A percentile compares a stretch with the other conserved stretches of the same genome.
Evolutionary conservation across 129 eudicot genomes (phyloP).

Genomic region (Helianthus tuberosus): DNA sequence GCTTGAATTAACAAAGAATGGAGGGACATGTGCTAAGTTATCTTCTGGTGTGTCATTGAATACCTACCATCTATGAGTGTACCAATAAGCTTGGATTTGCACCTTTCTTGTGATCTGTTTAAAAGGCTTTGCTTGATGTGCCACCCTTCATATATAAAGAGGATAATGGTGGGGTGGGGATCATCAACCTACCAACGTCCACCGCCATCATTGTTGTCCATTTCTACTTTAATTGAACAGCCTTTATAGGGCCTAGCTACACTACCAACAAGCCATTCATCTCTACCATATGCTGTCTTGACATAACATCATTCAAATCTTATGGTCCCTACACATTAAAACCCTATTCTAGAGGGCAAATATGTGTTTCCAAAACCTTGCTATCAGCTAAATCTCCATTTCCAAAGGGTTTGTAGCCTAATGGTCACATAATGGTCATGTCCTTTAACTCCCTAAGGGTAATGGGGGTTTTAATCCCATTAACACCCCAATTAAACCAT

Average conservation of each 20-base stretch:
- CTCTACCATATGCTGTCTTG: slow-evolving; percentile 20
- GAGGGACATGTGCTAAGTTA: slow-evolving; percentile 29
- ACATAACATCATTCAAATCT: slow-evolving; percentile 18
- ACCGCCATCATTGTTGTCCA: slow-evolving; percentile 31
- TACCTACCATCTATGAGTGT: slow-evolving; percentile 24
- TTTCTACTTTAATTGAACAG: slow-evolving; percentile 24
- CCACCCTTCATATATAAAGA: slow-evolving; percentile 16
- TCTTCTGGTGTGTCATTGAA: slow-evolving; percentile 30
- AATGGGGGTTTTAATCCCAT: too few relatives aligned
- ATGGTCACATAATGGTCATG: too few relatives aligned
- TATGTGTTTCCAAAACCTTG: slow-evolving; percentile 21
- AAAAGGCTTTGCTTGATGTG: slow-evolving; percentile 22
- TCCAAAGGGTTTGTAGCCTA: too few relatives aligned
- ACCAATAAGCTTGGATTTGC: slow-evolving; percentile 8
- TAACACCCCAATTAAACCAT: too few relatives aligned
- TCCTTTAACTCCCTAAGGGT: too few relatives aligned
- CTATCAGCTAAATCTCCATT: neutral
- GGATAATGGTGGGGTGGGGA: slow-evolving; percentile 8
- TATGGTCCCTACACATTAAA: slow-evolving; percentile 22
- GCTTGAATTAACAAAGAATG: slow-evolving; percentile 9
- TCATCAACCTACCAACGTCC: slow-evolving; percentile 29
- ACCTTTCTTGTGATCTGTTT: slow-evolving; percentile 19
- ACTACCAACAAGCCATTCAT: slow-evolving; percentile 25
- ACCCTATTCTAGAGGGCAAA: slow-evolving; percentile 21
- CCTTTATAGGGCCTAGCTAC: slow-evolving; percentile 29